Base-by-base conservation (phyloP, 441 rosid genomes). In the Kokia cookei region DNA sequence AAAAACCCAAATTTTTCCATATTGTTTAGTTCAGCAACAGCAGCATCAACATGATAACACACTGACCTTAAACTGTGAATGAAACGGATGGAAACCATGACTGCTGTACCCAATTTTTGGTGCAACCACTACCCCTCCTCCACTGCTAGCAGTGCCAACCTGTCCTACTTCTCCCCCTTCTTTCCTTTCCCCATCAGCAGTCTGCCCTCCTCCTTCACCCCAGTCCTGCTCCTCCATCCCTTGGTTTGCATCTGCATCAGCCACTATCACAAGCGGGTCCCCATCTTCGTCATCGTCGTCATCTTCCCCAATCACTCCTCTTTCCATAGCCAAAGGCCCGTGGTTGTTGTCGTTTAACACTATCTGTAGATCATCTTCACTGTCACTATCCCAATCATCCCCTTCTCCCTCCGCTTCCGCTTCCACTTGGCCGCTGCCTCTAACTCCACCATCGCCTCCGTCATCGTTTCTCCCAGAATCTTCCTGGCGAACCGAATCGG, bases 51-150 rank as follows among this genome's bases (percentile, higher is more conserved):
- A 19, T 54, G 35, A 37, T 77, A 79, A 73, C 83, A 81, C 89
- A 96, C 98, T 93, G 92, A 96, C 99, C 98, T 96, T 96, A 86
- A 87, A 96, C 97, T 93, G 98, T 82, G 98, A 91, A 91, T 93
- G 98, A 92, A 90, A 92, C 22, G 94, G 92, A 77, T 92, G 97
- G 86, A 89, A 96, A 69, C 87, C 96, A 78, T 92, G 97, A 82
- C 71, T 85, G 92, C 90, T 89, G 87, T 86, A 93, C 73, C 93
- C 98, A 82, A 87, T 72, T 87, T 93, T 93, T 5, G 89, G 85
- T 35, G 77, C 87, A 15, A 79, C 86, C 42, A 76, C 65, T 42
- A 67, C 79, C 64, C 81, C 89, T 65, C 80, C 89, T 65, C 76
- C 88, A 32, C 82, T 86, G 69, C 84, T 91, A 29, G 13, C 43